These are phyloP conservation scores for Auxenochlorella protothecoides DNA, from an alignment of 139 green algal genomes.

Conservation along the genomic window DNA sequence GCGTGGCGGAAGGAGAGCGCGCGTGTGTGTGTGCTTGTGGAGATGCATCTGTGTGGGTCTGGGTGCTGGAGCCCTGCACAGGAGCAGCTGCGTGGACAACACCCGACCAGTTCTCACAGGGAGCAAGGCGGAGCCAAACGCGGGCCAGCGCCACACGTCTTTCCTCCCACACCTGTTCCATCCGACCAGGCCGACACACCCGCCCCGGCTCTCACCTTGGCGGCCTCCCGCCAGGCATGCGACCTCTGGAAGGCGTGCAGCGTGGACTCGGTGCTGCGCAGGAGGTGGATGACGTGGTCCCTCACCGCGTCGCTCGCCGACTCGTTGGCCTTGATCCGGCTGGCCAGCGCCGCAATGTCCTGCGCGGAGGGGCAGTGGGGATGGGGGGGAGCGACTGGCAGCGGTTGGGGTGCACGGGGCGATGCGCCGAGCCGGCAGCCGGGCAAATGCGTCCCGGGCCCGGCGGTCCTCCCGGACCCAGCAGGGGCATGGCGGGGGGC, in stretches of 20 bases:
- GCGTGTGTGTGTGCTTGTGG: too few relatives aligned
- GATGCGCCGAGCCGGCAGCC: too few relatives aligned
- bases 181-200: not conserved
- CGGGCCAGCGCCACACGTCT: not conserved
- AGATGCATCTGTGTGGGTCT: too few relatives aligned
- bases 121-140: not conserved
- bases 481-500: too few relatives aligned
- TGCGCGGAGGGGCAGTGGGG: not conserved
- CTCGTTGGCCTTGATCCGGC: slow-evolving; percentile 6
- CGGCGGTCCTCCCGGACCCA: too few relatives aligned
- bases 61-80: not conserved
- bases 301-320: slow-evolving; percentile 4
- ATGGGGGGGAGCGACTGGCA: too few relatives aligned
- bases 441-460: too few relatives aligned
- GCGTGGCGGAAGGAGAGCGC: too few relatives aligned
- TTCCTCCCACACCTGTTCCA: too few relatives aligned
- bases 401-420: too few relatives aligned
- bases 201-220: slow-evolving; percentile 7
- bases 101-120: not conserved
- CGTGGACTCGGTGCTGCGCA: slow-evolving; percentile 22
- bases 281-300: slow-evolving; percentile 19
- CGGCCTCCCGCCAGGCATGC: slow-evolving; percentile 19
- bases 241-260: slow-evolving; percentile 30
- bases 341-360: slow-evolving; percentile 9
- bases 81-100: not conserved